Evolutionary conservation across 768 basidiomycete genomes (phyloP).

Genomic region (Lactifluus pinguis): DNA sequence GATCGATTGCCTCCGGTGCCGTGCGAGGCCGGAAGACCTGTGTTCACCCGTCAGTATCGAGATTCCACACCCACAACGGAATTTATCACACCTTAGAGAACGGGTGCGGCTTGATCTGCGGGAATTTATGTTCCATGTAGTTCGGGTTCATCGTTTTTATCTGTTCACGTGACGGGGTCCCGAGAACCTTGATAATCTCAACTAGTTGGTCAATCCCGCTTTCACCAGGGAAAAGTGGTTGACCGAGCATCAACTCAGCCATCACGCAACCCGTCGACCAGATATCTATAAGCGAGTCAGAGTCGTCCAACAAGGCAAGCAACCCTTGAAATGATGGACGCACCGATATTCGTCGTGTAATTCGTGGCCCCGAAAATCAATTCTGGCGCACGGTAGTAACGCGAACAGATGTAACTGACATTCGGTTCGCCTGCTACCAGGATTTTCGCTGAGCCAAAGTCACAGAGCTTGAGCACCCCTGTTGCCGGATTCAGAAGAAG

Average conservation of each 20-base stretch:
- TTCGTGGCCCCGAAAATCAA: conserved; percentile 99
- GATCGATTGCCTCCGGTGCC: conserved; percentile 89
- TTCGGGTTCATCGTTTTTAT: conserved; percentile 99
- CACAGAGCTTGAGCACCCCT: conserved; percentile 94
- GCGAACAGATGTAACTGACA: conserved; percentile 98
- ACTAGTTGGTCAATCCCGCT: conserved; percentile 98
- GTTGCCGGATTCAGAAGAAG: conserved; percentile 94
- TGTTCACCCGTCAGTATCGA: neutral
- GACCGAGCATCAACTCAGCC: conserved; percentile 99
- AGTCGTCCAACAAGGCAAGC: neutral
- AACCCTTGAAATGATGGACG: conserved; percentile 24
- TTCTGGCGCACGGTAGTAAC: conserved; percentile 98
- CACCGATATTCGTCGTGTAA: conserved; percentile 98
- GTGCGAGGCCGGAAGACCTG: conserved; percentile 98
- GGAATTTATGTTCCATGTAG: conserved; percentile 99
- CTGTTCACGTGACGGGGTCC: conserved; percentile 96
- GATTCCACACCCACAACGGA: conserved; percentile 12
- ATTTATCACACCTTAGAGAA: conserved; percentile 72
- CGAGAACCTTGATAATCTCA: conserved; percentile 99
- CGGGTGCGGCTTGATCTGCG: conserved; percentile 99
- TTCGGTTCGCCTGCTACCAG: conserved; percentile 97
- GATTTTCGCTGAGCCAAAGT: conserved; percentile 99
- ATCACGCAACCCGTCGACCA: conserved; percentile 99
- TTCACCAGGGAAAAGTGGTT: conserved; percentile 98
- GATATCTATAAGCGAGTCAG: conserved; percentile 52